Conservation (phyloP, 306 rosid genomes). For the Herpetospermum pedunculosum region DNA sequence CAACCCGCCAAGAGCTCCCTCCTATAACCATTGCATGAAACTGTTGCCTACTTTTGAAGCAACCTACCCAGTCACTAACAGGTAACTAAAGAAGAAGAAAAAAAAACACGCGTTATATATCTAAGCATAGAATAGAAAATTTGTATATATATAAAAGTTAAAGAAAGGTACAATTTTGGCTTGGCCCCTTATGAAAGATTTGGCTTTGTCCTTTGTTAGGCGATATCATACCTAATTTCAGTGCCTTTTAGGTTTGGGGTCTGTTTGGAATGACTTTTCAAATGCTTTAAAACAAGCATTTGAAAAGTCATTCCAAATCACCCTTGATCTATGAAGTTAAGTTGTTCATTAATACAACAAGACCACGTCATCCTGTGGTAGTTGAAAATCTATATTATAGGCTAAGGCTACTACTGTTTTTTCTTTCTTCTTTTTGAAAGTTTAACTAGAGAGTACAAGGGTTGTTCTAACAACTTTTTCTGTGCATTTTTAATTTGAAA, state of each 20-base stretch:
- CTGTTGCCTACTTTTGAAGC: not conserved
- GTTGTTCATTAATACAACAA: not conserved
- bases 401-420: not conserved
- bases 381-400: not conserved
- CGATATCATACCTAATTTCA: not conserved
- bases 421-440: not conserved
- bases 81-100: not conserved
- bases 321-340: not conserved
- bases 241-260: no score
- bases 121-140: not conserved
- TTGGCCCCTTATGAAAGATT: not conserved
- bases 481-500: not conserved
- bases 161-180: not conserved
- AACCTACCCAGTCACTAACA: not conserved
- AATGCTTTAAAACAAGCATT: no score
- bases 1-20: not conserved
- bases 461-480: not conserved
- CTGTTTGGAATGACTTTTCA: no score
- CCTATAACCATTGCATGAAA: not conserved
- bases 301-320: no score
- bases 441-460: not conserved
- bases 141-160: not conserved
- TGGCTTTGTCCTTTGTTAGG: not conserved
- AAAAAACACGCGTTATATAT: no score
- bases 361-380: not conserved